phyloP scores from a whole-genome alignment of 768 basidiomycete genomes.

The Mycena galericulata region DNA sequence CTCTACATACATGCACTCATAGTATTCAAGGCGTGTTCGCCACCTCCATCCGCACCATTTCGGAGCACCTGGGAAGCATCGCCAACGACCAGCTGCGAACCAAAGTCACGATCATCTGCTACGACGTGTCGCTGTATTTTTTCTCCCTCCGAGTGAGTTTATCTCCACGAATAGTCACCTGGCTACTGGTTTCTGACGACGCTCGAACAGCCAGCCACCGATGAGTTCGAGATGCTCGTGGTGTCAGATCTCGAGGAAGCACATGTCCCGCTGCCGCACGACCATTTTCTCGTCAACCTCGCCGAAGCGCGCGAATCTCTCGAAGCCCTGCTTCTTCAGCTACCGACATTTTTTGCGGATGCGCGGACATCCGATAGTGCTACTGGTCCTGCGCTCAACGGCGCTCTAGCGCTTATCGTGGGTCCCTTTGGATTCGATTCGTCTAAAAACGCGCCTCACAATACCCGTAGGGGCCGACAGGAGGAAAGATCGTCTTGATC shows the following conservation, averaged over 20 bases:
- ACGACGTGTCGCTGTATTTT: slow-evolving; percentile 72
- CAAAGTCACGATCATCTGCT: slow-evolving; percentile 71
- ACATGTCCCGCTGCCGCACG: slow-evolving; percentile 71
- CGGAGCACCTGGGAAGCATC: slow-evolving; percentile 74
- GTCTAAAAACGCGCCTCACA: slow-evolving; percentile 54
- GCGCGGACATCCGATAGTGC: not conserved
- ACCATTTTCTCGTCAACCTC: slow-evolving; percentile 73
- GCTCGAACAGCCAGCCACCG: not conserved
- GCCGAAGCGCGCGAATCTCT: slow-evolving; percentile 63
- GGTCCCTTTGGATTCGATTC: not conserved
- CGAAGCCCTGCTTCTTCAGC: slow-evolving; percentile 63
- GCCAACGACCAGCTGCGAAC: slow-evolving; percentile 72
- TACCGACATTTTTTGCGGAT: slow-evolving; percentile 70
- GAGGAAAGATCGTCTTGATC: slow-evolving; percentile 72
- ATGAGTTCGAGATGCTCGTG: slow-evolving; percentile 66
- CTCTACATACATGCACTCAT: not conserved
- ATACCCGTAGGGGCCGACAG: slow-evolving; percentile 58
- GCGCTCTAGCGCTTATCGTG: slow-evolving; percentile 10
- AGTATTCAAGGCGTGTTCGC: slow-evolving; percentile 65
- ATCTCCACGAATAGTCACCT: not conserved
- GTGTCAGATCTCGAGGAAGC: slow-evolving; percentile 76
- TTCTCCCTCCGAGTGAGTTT: slow-evolving; percentile 61
- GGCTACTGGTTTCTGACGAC: not conserved
- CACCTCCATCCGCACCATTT: slow-evolving; percentile 72
- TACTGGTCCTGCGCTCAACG: slow-evolving; percentile 21